phyloP scores from a whole-genome alignment of 768 basidiomycete genomes.

The Dacryopinax spathularia region DNA sequence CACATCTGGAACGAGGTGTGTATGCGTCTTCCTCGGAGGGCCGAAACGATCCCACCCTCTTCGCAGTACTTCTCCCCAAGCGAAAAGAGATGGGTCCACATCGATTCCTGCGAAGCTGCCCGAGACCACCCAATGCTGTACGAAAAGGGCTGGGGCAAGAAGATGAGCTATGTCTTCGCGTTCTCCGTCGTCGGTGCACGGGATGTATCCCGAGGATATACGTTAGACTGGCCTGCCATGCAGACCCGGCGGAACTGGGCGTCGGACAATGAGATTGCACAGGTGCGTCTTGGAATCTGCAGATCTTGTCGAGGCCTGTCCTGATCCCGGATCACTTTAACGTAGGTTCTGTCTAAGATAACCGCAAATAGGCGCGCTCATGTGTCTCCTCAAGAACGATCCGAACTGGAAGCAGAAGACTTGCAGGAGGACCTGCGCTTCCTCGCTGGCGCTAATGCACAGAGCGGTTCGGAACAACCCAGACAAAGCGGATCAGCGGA shows the following conservation, averaged over 20 bases:
- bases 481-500: not conserved
- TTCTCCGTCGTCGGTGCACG: constrained; percentile 16
- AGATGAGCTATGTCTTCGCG: constrained; percentile 24
- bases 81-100: constrained; percentile 27
- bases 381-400: constrained; percentile 16
- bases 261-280: not conserved
- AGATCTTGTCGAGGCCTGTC: too few species aligned
- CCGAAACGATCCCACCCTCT: not conserved
- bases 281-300: constrained; percentile 1
- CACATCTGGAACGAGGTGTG: constrained; percentile 30
- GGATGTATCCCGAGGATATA: constrained; percentile 17
- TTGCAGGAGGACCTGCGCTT: not conserved
- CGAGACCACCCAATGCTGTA: constrained; percentile 28
- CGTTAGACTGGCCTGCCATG: constrained; percentile 1
- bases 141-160: constrained; percentile 30
- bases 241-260: not conserved
- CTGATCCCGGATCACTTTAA: too few species aligned
- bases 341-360: constrained; percentile 17
- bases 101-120: constrained; percentile 29
- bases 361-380: constrained; percentile 16
- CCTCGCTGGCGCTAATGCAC: not conserved
- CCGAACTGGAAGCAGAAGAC: not conserved
- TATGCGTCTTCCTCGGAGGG: not conserved
- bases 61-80: constrained; percentile 17
- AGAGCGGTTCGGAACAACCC: not conserved